phyloP scores from a whole-genome alignment of 345 rosid species.

The Populus alba region DNA sequence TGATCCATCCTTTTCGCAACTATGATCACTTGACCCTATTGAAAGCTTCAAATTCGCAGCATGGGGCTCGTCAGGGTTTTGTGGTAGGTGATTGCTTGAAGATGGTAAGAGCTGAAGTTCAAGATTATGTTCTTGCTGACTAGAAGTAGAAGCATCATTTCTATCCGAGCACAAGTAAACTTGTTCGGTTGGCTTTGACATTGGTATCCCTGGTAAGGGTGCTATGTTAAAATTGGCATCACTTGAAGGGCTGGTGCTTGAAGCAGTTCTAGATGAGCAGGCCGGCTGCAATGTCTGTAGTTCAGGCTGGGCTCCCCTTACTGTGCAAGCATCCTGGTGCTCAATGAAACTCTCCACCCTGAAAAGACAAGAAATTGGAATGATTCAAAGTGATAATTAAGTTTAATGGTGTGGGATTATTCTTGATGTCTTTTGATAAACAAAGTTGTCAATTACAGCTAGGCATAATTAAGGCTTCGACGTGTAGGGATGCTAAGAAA shows the following conservation, averaged over 20 bases:
- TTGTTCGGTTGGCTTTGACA: constrained; percentile 19
- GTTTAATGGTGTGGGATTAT: constrained; percentile 11
- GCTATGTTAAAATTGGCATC: constrained; percentile 55
- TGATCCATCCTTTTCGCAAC: constrained; percentile 5
- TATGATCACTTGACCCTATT: constrained; percentile 40
- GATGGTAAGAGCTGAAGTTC: constrained; percentile 71
- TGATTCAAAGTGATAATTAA: constrained; percentile 11
- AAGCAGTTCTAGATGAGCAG: constrained; percentile 68
- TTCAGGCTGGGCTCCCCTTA: constrained; percentile 51
- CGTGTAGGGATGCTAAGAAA: constrained; percentile 42
- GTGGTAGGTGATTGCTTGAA: constrained; percentile 27
- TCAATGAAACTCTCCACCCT: constrained; percentile 91
- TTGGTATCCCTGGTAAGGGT: constrained; percentile 27
- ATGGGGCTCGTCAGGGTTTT: constrained; percentile 27
- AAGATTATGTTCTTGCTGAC: constrained; percentile 43
- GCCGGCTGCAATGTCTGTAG: constrained; percentile 40
- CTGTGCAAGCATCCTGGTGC: constrained; percentile 72
- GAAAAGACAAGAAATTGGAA: constrained; percentile 13
- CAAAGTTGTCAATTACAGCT: constrained; percentile 8
- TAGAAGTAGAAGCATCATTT: constrained; percentile 23
- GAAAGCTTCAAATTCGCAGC: constrained; percentile 64
- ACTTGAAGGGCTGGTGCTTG: constrained; percentile 70
- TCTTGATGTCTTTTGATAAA: constrained; percentile 13
- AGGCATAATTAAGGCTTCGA: neutral
- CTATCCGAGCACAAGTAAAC: constrained; percentile 21